Base-by-base conservation (phyloP, 371 early-diverging fungal species). In the Sporodiniella umbellata region DNA sequence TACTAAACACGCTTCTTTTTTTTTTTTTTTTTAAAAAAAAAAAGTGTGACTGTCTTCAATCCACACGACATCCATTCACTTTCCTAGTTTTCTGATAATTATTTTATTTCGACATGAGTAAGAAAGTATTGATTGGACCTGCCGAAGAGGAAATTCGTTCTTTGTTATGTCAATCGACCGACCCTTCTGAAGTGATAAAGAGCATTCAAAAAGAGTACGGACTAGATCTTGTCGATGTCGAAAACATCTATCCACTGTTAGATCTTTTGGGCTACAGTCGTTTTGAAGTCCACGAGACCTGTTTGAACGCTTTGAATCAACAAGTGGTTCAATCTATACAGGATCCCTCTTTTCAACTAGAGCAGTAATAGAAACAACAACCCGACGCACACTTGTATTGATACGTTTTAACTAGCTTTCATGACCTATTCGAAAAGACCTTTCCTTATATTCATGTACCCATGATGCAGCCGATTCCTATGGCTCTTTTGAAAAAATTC, bases 381-480 rank as follows among this genome's bases (percentile, higher is more conserved):
- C 11, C 15, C 11, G 4, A 12, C 21, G 23, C 6, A 48, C 31
- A 14, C 1, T 19, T 4, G 10, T 10, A 28, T 28, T 28, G 30
- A 7, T n/a, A n/a, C n/a, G n/a, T 10, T 8, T 18, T 23, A 11
- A 11, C 47, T 58, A 81, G 82, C 39, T 78, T 80, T 44, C 53
- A 70, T 25, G 66, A 70, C 7, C 58, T 83, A 0, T 69, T 85
- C 31, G 60, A 59, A 11, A 62, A 68, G 14, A 79, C 80, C 23
- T 58, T 75, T 42, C 75, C 75, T 14, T 85, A 85, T 47, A 74
- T 87, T 24, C 64, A 68, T 18, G 64, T 78, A 0, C 71, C 79
- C 3, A 58, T 72, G 4, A 75, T 87, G 62, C 85, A 81, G 44
- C 72, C 81, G 10, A 70, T 87, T 18, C 85, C 88, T 11, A 75